Base-by-base conservation (phyloP, 345 rosid genomes). In the Laguncularia racemosa region DNA sequence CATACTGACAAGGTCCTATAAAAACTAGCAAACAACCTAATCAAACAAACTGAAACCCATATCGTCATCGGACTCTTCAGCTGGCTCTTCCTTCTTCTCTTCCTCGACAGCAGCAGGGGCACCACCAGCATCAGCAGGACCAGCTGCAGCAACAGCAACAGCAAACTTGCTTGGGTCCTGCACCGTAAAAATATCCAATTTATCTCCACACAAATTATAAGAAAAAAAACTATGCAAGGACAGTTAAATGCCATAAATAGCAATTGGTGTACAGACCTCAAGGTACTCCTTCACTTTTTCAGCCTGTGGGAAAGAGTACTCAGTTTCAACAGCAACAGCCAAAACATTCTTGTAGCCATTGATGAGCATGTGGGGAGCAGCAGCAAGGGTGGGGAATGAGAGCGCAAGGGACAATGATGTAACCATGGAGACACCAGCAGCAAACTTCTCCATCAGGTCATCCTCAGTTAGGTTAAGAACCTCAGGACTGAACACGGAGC, bases 91-190 rank as follows among this genome's bases (percentile, higher is more conserved):
- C 71, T 81, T 85, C 81, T 88, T 82, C 73, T 78, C 95, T 52
- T 84, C 91, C 46, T 76, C 69, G 28, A 69, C 76, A 15, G 75
- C 79, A 12, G 66, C 83, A 1, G 78, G 58, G 33, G 80, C 64
- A 44, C 77, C 62, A 48, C 57, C 70, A 19, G 61, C 50, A 26
- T 43, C 72, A 2, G 48, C 66, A 6, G 52, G 77, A 0, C 77
- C 76, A 51, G 48, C 78, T 0, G 82, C 71, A 13, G 74, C 83
- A 2, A 61, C 77, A 10, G 81, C 86, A 23, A 67, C 82, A 0
- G 78, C 86, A 60, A 88, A 91, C 77, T 85, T 88, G 69, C 78
- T 81, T 12, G 96, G 98, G 73, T 91, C 90, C 96, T 91, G 75
- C 19, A 6, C 16, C 48, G 16, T 3, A 19, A 17, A 23, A 58